Conservation (phyloP, 2,329 filamentous ascomycete genomes). For the Lachnellula occidentalis region DNA sequence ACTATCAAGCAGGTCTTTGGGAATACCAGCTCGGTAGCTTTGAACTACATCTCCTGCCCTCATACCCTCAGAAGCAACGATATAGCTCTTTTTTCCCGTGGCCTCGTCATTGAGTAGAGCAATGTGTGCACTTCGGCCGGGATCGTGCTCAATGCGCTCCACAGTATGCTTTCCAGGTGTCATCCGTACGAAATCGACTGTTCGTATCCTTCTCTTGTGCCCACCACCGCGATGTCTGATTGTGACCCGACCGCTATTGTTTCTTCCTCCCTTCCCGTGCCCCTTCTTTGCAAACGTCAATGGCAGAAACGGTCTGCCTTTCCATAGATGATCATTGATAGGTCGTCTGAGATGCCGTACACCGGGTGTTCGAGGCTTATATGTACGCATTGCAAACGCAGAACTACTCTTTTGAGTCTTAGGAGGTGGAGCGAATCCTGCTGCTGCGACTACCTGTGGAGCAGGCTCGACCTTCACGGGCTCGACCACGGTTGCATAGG, state of each 20-base stretch:
- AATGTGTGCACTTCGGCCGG: conserved; percentile 87
- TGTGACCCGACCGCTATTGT: conserved; percentile 78
- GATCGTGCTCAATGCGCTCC: conserved; percentile 94
- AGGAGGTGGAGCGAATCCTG: conserved; percentile 40
- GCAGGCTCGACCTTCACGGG: conserved; percentile 33
- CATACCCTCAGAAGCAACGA: conserved; percentile 92
- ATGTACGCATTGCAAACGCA: conserved; percentile 60
- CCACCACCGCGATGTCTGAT: conserved; percentile 91
- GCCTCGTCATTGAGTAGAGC: conserved; percentile 73
- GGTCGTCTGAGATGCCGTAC: conserved; percentile 85
- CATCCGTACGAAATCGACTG: conserved; percentile 79
- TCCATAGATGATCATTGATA: conserved; percentile 96
- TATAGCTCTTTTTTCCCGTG: conserved; percentile 77
- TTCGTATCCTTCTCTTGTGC: conserved; percentile 84
- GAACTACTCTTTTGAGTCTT: conserved; percentile 36
- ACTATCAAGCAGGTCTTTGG: conserved; percentile 74
- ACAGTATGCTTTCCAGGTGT: conserved; percentile 79
- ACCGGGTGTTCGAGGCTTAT: conserved; percentile 91
- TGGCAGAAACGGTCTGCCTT: conserved; percentile 74
- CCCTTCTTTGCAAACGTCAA: conserved; percentile 92
- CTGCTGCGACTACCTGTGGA: conserved; percentile 31
- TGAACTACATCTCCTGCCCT: conserved; percentile 85
- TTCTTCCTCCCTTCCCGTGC: conserved; percentile 86
- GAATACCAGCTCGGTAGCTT: conserved; percentile 87
- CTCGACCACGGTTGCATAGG: conserved; percentile 45